These are phyloP conservation scores for Alnus glutinosa DNA, from an alignment of 306 rosid species.

Conservation along the genomic window DNA sequence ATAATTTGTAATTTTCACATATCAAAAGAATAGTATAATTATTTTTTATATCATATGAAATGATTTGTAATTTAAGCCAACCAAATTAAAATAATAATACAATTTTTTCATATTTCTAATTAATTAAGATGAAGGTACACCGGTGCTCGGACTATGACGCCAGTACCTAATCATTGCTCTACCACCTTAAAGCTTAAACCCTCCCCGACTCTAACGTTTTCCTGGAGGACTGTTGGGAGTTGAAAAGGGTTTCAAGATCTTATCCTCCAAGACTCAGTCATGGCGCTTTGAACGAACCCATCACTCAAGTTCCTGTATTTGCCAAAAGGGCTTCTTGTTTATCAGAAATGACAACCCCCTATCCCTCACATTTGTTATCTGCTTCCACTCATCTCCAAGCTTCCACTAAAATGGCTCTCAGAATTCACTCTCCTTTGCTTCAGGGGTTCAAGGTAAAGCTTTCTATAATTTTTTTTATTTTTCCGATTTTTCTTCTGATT, in stretches of 20 bases:
- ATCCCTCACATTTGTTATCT: slow-evolving; percentile 50
- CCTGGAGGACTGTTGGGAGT: neutral
- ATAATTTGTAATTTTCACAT: no score
- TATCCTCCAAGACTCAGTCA: slow-evolving; percentile 15
- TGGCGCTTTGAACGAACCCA: slow-evolving; percentile 25
- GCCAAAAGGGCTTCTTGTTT: neutral
- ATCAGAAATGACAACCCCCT: slow-evolving; percentile 47
- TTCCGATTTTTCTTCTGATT: neutral
- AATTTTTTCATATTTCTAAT: no score
- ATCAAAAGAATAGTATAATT: no score
- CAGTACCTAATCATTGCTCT: neutral
- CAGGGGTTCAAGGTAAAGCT: slow-evolving; percentile 47
- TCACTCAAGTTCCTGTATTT: neutral
- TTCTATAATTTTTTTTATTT: neutral
- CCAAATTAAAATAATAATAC: no score
- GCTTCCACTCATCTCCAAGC: slow-evolving; percentile 46
- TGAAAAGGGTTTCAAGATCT: slow-evolving; percentile 31
- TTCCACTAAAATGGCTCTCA: slow-evolving; percentile 32
- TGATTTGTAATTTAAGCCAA: no score
- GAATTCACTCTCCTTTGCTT: slow-evolving; percentile 29
- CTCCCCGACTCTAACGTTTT: neutral
- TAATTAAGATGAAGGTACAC: neutral
- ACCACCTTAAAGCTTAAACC: slow-evolving; percentile 20
- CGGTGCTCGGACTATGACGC: neutral
- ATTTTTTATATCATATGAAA: no score